Evolutionary conservation across 306 rosid species (phyloP).

Genomic region (Biancaea sappan): DNA sequence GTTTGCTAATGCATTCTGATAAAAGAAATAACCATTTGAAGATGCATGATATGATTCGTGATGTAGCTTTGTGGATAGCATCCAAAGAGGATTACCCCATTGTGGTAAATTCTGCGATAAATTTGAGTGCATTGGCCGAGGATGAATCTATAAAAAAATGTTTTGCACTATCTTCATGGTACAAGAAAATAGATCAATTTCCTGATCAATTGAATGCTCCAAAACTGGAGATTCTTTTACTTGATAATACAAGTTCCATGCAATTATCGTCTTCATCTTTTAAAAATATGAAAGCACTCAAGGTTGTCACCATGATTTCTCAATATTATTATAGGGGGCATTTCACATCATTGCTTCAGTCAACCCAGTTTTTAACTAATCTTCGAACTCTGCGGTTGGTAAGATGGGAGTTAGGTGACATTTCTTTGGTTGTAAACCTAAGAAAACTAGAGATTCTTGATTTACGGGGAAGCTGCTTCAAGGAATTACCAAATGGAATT

Average conservation of each 20-base stretch:
- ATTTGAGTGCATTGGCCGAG: neutral
- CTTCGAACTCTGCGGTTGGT: neutral
- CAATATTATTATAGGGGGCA: neutral
- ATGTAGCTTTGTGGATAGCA: neutral
- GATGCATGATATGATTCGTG: neutral
- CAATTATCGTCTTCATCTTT: neutral
- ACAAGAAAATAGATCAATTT: neutral
- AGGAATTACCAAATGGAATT: neutral
- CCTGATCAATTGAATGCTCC: neutral
- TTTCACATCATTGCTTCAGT: neutral
- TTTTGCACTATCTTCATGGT: neutral
- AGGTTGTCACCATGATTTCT: neutral
- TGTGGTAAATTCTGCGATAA: neutral
- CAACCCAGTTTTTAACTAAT: conserved; percentile 1
- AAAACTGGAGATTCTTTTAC: neutral
- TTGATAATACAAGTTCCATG: neutral
- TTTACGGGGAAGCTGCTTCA: neutral
- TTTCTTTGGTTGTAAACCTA: neutral
- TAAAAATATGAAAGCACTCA: neutral
- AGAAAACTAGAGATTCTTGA: neutral
- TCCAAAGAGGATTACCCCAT: neutral
- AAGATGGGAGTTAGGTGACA: neutral
- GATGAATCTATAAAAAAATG: neutral
- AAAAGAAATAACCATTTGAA: neutral
- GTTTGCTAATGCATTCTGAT: neutral